Evolutionary conservation across 345 rosid species (phyloP), one percentile per base, ranked within the genome.

Genomic region (Kernera saxatilis): DNA sequence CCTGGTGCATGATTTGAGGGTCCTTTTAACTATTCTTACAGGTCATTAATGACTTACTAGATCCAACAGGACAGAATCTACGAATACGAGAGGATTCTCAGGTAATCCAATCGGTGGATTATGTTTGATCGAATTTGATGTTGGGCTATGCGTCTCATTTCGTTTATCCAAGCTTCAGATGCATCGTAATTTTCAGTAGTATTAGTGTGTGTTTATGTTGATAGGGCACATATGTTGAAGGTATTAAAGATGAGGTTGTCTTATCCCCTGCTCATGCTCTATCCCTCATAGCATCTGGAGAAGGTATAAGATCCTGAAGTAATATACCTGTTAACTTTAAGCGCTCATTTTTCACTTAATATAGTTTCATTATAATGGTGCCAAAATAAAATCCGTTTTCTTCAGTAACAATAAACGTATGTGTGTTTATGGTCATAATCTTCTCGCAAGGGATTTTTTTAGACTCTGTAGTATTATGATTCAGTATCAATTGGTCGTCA

Each of bases 201-300:
- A 51, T 69, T 30, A 67, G 63, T 73, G 66, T 78, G 39, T 68
- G 49, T 56, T 75, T 51, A 50, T 77, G 33, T 67, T 68, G 74
- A 55, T 80, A 93, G 97, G 96, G 97, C 62, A 88, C 82, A 69
- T 93, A 85, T 84, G 94, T 90, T 17, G 97, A 93, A 72, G 96
- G 97, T 77, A 85, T 89, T 21, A 91, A 93, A 77, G 98, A 88
- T 77, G 98, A 93, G 86, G 97, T 93, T 79, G 94, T 93, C 67
- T 72, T 93, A 60, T 93, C 98, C 70, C 98, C 97, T 69, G 97
- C 96, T 59, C 98, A 93, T 78, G 98, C 91, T 58, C 86, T 90
- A 75, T 93, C 98, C 75, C 82, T 93, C 79, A 90, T 93, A 77
- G 98, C 98, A 64, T 70, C 96, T 61, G 98, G 98, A 66, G 97